phyloP scores from a whole-genome alignment of 176 grass and related monocot genomes.

The Zea mays region DNA sequence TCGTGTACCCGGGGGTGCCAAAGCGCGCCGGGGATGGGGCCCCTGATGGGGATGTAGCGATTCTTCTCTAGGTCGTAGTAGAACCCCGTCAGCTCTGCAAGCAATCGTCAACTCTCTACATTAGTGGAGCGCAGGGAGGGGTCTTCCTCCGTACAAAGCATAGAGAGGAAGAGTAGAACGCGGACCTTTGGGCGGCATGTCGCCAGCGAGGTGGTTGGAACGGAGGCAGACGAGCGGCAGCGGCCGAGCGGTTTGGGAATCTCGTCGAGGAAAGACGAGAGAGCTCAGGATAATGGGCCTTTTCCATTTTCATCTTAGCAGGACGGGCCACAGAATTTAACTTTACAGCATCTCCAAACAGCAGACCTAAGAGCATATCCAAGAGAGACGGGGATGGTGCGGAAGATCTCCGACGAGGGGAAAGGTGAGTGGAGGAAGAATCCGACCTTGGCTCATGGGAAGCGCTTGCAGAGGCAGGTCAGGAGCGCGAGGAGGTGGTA shows the following conservation, averaged over 20 bases:
- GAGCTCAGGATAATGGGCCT: background rate
- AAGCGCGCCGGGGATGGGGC: constrained; percentile 70
- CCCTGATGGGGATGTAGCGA: constrained; percentile 72
- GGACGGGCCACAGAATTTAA: too few species aligned
- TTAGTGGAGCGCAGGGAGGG: background rate
- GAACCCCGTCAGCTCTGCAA: constrained; percentile 71
- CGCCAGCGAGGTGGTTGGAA: constrained; percentile 30
- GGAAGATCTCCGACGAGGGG: constrained; percentile 94
- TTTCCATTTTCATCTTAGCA: background rate
- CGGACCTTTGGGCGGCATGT: constrained; percentile 54
- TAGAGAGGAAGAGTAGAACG: background rate
- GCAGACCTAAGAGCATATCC: too few species aligned
- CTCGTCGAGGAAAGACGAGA: background rate
- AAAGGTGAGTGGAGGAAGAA: constrained; percentile 99
- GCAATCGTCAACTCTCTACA: background rate
- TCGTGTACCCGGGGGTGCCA: too few species aligned
- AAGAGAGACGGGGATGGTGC: constrained; percentile 87
- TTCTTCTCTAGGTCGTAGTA: constrained; percentile 83
- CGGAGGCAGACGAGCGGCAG: background rate
- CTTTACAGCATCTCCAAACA: too few species aligned
- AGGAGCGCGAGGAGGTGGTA: constrained; percentile 91
- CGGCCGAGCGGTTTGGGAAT: background rate
- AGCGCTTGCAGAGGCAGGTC: constrained; percentile 88
- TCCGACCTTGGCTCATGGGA: constrained; percentile 63
- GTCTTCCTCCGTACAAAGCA: too few species aligned